Percentiles rank a stretch among this genome's conserved stretches.
Conservation (phyloP, 179 eudicot genomes). For the Beta corolliflora region DNA sequence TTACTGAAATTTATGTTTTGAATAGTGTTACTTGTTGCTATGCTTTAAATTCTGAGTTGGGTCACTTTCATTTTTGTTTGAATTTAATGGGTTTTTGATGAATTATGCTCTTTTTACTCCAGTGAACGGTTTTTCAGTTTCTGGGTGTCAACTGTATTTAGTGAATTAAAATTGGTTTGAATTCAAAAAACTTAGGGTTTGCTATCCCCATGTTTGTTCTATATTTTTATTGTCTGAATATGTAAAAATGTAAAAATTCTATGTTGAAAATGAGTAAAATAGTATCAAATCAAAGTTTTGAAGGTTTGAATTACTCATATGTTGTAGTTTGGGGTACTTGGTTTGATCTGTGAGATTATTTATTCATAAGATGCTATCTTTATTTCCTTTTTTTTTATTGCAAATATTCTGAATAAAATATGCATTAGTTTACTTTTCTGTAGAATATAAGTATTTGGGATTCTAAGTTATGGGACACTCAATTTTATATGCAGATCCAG, state of each 20-base stretch:
- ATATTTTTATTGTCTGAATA: constrained; percentile 3
- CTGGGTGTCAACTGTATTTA: constrained; percentile 17
- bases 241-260: not conserved
- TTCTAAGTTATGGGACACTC: constrained; percentile 15
- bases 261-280: not conserved
- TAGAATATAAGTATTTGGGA: not conserved
- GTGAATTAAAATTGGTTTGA: constrained; percentile 4
- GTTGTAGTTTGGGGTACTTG: not conserved
- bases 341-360: constrained; percentile 24
- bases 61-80: constrained; percentile 21
- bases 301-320: not conserved
- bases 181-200: constrained; percentile 38
- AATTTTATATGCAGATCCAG: constrained; percentile 31
- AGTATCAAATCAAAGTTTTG: not conserved
- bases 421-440: not conserved
- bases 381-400: not conserved
- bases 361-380: not conserved
- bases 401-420: constrained; percentile 17
- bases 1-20: constrained; percentile 6
- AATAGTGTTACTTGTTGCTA: constrained; percentile 9
- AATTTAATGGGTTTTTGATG: constrained; percentile 31
- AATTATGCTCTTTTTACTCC: constrained; percentile 16
- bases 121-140: constrained; percentile 19
- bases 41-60: constrained; percentile 33
- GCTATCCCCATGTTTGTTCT: not conserved